Evolutionary conservation across 257 asterid genomes (phyloP), one percentile per base, ranked within the genome.

Genomic region (Solanum chaucha): DNA sequence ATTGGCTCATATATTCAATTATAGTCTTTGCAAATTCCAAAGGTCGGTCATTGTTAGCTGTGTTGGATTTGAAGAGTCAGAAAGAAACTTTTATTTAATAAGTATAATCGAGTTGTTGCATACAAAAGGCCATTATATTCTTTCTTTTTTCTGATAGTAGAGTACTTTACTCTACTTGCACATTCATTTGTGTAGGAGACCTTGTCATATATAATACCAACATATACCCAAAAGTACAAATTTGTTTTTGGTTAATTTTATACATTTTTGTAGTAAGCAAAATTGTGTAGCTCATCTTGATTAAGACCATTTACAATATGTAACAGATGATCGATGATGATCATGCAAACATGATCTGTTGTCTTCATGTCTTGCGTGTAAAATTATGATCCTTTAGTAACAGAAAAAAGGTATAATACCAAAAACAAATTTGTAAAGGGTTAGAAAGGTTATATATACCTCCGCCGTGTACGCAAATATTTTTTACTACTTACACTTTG

Each of bases 1-100:
- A 61, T 30, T 35, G 44, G 93, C 90, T 93, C 88, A 84, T 92
- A 92, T 72, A 91, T 87, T 4, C 35, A 26, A 26, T 70, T 85
- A 55, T 55, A 71, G 90, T 78, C 94, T 89, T 88, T 91, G 89
- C 86, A 86, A 84, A 59, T 87, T 86, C 86, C 92, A 89, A 92
- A 88, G 92, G 93, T 87, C 93, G 86, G 36, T 6, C 44, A 35
- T 65, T 55, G 82, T 10, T 41, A 30, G 26, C 32, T 41, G 61
- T 58, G 61, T 61, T 65, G 73, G 6, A 78, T 51, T 32, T 61
- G 87, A 85, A 87, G 85, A 85, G 89, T 68, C 91, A 28, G 59
- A 87, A 35, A 46, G 13, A 40, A 15, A 65, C 22, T 28, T 84
- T 70, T 40, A 11, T 26, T 46, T 28, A 48, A n/a, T n/a, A n/a